phyloP scores from a whole-genome alignment of 2,329 filamentous ascomycete genomes.

The Aureobasidium mangrovei region DNA sequence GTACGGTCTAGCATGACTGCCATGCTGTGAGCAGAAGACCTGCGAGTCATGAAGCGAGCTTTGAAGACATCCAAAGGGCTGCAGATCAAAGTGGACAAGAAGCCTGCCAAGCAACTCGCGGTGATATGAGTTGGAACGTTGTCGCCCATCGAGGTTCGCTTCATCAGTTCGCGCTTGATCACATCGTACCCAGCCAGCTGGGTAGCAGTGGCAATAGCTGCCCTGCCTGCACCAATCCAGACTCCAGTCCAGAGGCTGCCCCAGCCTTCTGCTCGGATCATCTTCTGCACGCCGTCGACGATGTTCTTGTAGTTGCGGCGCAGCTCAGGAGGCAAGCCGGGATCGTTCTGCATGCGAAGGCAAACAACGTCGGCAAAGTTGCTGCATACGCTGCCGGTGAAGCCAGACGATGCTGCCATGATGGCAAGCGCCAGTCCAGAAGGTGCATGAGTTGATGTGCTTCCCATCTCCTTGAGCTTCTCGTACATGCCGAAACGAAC shows the following conservation, averaged over 20 bases:
- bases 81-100: conserved; percentile 21
- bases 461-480: conserved; percentile 19
- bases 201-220: conserved; percentile 18
- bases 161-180: conserved; percentile 20
- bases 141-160: conserved; percentile 18
- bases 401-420: conserved; percentile 18
- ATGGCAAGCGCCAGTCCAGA: conserved; percentile 16
- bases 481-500: conserved; percentile 20
- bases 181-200: conserved; percentile 21
- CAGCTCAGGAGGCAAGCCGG: conserved; percentile 15
- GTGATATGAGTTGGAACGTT: conserved; percentile 18
- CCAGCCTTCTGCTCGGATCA: conserved; percentile 20
- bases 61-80: conserved; percentile 21
- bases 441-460: conserved; percentile 18
- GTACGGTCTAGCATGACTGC: conserved; percentile 16
- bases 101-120: conserved; percentile 20
- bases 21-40: conserved; percentile 16
- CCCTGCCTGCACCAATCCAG: conserved; percentile 19
- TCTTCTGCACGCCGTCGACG: conserved; percentile 18
- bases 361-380: conserved; percentile 21
- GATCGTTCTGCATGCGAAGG: conserved; percentile 20
- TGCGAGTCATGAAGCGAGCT: conserved; percentile 19
- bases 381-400: conserved; percentile 18
- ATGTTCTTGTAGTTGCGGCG: conserved; percentile 20
- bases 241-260: conserved; percentile 21